phyloP scores from a whole-genome alignment of 805 yeast genomes.

The Suhomyces canberraensis region DNA sequence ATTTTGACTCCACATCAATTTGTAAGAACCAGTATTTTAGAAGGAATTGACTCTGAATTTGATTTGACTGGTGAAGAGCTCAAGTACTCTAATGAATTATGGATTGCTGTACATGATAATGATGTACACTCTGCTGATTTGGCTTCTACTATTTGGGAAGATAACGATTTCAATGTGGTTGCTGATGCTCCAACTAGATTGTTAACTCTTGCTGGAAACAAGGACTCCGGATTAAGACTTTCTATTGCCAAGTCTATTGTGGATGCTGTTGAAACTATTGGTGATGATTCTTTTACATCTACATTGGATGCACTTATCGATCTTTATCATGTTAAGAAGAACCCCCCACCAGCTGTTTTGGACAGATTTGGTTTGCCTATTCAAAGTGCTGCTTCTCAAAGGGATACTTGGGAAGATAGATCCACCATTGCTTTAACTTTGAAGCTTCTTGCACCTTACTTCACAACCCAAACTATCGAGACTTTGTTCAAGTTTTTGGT shows the following conservation, averaged over 20 bases:
- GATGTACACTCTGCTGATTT: constrained; percentile 57
- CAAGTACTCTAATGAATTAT: constrained; percentile 62
- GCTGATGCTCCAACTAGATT: constrained; percentile 45
- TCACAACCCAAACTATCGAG: constrained; percentile 42
- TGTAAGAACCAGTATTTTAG: constrained; percentile 77
- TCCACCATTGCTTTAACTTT: constrained; percentile 75
- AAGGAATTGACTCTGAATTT: constrained; percentile 82
- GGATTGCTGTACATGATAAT: constrained; percentile 75
- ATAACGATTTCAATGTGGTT: constrained; percentile 55
- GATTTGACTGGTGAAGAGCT: constrained; percentile 46
- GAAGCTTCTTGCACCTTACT: constrained; percentile 52
- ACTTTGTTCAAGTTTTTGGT: constrained; percentile 62
- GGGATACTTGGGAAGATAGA: constrained; percentile 82
- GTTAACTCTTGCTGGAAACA: constrained; percentile 47
- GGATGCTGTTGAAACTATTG: constrained; percentile 40
- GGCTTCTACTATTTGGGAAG: constrained; percentile 85
- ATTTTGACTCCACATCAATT: constrained; percentile 60
- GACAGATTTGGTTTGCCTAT: constrained; percentile 81
- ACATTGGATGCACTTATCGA: constrained; percentile 47
- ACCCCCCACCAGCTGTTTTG: constrained; percentile 71
- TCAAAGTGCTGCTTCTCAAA: constrained; percentile 55
- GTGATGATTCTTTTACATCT: constrained; percentile 20
- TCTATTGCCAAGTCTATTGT: constrained; percentile 72
- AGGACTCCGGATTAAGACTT: constrained; percentile 65
- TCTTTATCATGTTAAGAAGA: constrained; percentile 56